These are phyloP conservation scores for Hypomontagnella monticulosa DNA, from an alignment of 495 filamentous ascomycete genomes.

Conservation along the genomic window DNA sequence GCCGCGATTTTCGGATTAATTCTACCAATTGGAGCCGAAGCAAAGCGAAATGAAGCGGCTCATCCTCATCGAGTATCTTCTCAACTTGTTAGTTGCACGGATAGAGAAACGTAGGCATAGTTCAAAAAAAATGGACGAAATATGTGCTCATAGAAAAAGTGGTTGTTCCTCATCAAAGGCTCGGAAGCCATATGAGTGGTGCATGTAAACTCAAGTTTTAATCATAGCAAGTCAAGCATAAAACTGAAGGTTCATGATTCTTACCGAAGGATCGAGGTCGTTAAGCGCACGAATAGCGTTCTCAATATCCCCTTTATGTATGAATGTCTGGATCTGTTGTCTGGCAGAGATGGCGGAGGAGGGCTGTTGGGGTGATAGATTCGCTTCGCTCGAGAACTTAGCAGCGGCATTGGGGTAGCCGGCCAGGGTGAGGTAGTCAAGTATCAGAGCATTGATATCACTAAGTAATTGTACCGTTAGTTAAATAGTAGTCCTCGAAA, in stretches of 20 bases:
- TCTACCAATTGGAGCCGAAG: slow-evolving; percentile 92
- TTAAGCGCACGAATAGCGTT: slow-evolving; percentile 87
- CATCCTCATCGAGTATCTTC: slow-evolving; percentile 87
- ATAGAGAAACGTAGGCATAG: slow-evolving; percentile 12
- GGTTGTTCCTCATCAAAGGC: slow-evolving; percentile 92
- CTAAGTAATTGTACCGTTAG: slow-evolving; percentile 63
- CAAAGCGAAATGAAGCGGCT: slow-evolving; percentile 87
- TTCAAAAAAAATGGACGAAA: neutral
- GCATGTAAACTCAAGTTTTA: slow-evolving; percentile 92
- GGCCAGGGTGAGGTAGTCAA: slow-evolving; percentile 97
- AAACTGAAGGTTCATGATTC: slow-evolving; percentile 45
- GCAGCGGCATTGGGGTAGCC: slow-evolving; percentile 93
- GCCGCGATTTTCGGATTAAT: slow-evolving; percentile 74
- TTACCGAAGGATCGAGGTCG: slow-evolving; percentile 88
- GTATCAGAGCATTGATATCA: slow-evolving; percentile 93
- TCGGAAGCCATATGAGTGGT: slow-evolving; percentile 95
- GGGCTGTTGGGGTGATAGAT: slow-evolving; percentile 76
- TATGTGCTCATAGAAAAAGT: slow-evolving; percentile 87
- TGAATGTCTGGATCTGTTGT: slow-evolving; percentile 80
- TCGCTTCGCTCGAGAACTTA: slow-evolving; percentile 94
- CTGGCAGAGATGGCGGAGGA: slow-evolving; percentile 77
- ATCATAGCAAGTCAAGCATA: slow-evolving; percentile 74
- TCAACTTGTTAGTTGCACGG: slow-evolving; percentile 45
- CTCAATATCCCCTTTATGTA: slow-evolving; percentile 85
- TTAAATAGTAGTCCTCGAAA: slow-evolving; percentile 53